phyloP scores from a whole-genome alignment of 2,329 filamentous ascomycete genomes.

The Penicillium frequentans region DNA sequence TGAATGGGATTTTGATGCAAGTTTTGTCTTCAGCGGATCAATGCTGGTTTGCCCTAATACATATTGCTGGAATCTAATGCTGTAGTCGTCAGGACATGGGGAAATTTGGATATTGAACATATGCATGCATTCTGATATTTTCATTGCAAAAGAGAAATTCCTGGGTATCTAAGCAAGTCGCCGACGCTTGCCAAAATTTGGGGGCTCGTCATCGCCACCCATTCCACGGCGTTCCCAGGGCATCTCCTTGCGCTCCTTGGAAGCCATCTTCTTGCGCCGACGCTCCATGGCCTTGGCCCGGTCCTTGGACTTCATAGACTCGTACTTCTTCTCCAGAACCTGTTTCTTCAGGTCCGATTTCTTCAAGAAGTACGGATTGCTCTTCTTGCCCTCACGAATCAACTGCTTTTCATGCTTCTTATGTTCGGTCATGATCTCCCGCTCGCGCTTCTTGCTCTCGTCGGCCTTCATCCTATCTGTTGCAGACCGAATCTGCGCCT shows the following conservation, averaged over 20 bases:
- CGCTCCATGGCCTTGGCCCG: slow-evolving; percentile 82
- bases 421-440: slow-evolving; percentile 71
- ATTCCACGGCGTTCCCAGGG: slow-evolving; percentile 53
- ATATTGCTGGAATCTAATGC: slow-evolving; percentile 6
- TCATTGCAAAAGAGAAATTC: neutral
- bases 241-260: slow-evolving; percentile 80
- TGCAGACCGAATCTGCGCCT: slow-evolving; percentile 73
- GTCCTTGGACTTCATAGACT: slow-evolving; percentile 80
- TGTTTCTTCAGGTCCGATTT: slow-evolving; percentile 87
- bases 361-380: slow-evolving; percentile 86
- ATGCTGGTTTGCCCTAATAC: slow-evolving; percentile 6
- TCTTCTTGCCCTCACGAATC: slow-evolving; percentile 78
- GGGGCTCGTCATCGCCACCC: slow-evolving; percentile 19
- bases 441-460: slow-evolving; percentile 67
- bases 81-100: neutral
- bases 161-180: slow-evolving; percentile 20
- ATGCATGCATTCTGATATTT: neutral
- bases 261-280: slow-evolving; percentile 82
- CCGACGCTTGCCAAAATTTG: slow-evolving; percentile 28
- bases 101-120: neutral
- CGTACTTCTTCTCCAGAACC: slow-evolving; percentile 75
- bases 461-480: slow-evolving; percentile 73
- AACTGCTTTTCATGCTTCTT: slow-evolving; percentile 79
- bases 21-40: neutral
- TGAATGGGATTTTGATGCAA: slow-evolving; percentile 15